Conservation (phyloP, 352 stramenopile genomes). For the Globisporangium parvum region DNA sequence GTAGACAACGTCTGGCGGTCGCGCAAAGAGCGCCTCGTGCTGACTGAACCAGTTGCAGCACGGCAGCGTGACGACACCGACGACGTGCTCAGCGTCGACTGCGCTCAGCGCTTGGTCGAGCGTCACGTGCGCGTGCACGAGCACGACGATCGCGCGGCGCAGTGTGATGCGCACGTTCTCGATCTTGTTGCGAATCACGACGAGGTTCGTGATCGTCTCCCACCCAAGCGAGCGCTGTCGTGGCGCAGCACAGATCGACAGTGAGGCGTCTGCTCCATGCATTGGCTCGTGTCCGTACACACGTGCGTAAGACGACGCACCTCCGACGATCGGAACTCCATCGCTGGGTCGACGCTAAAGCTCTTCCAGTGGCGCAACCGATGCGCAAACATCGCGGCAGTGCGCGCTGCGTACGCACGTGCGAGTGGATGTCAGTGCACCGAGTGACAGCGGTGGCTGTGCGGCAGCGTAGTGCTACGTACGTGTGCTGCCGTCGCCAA, state of each 20-base stretch:
- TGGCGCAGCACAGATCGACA: background rate
- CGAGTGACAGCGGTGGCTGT: background rate
- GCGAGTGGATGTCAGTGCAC: background rate
- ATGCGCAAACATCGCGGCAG: constrained; percentile 74
- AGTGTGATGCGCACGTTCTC: constrained; percentile 71
- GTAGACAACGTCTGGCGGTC: constrained; percentile 61
- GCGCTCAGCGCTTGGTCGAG: constrained; percentile 61
- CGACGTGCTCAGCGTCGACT: constrained; percentile 50
- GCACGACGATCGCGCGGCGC: constrained; percentile 49
- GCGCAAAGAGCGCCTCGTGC: constrained; percentile 52
- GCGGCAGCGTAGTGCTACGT: constrained; percentile 8
- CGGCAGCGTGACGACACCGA: constrained; percentile 63
- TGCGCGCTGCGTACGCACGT: constrained; percentile 36
- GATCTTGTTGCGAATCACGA: constrained; percentile 80
- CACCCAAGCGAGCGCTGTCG: constrained; percentile 38
- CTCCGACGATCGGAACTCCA: constrained; percentile 51
- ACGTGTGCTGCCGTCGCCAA: constrained; percentile 80
- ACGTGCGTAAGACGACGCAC: constrained; percentile 5
- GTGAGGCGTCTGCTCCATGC: no score
- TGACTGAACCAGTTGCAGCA: constrained; percentile 83
- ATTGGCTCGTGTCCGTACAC: background rate
- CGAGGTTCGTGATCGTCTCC: constrained; percentile 51
- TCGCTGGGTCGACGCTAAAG: constrained; percentile 74
- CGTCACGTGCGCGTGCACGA: constrained; percentile 80
- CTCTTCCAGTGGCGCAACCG: constrained; percentile 67